A percentile compares a stretch with the other conserved stretches of the same genome.
These are phyloP conservation scores for Verticillium klebahnii DNA, from an alignment of 2,329 filamentous ascomycete species.

Conservation along the genomic window DNA sequence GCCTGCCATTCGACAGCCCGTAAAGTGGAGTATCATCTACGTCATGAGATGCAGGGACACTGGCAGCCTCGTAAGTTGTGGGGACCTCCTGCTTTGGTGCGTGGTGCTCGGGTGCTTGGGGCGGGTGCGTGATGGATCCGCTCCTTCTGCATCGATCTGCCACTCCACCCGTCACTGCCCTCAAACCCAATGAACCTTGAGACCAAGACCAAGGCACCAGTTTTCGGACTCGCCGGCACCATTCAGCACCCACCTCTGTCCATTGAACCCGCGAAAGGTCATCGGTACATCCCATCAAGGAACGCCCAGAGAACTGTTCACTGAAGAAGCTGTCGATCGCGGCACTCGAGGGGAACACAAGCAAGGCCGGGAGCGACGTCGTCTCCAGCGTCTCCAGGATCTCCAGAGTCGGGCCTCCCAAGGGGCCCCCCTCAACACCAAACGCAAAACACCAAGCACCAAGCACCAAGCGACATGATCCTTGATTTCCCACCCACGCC, in stretches of 20 bases:
- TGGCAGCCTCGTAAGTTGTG: not conserved
- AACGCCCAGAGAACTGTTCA: not conserved
- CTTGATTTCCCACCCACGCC: not conserved
- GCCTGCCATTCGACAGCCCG: not conserved
- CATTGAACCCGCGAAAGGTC: not conserved
- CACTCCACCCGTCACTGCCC: not conserved
- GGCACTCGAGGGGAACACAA: not conserved
- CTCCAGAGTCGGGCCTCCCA: not conserved
- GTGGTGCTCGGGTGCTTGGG: not conserved
- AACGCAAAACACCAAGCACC: not conserved
- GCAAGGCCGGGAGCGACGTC: not conserved
- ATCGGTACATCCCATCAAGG: not conserved
- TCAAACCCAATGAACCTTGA: not conserved
- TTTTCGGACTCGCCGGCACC: not conserved
- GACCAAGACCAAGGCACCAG: not conserved
- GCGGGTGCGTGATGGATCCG: not conserved
- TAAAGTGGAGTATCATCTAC: not conserved
- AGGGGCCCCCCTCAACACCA: not conserved
- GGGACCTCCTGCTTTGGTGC: not conserved
- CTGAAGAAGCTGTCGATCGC: not conserved
- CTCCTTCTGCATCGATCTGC: not conserved
- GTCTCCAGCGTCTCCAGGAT: not conserved
- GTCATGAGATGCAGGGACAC: not conserved
- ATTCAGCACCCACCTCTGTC: not conserved
- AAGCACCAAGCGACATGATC: not conserved